A percentile compares a stretch with the other conserved stretches of the same genome.
Conservation (phyloP, 768 basidiomycete species). For the Glaciozyma antarctica region DNA sequence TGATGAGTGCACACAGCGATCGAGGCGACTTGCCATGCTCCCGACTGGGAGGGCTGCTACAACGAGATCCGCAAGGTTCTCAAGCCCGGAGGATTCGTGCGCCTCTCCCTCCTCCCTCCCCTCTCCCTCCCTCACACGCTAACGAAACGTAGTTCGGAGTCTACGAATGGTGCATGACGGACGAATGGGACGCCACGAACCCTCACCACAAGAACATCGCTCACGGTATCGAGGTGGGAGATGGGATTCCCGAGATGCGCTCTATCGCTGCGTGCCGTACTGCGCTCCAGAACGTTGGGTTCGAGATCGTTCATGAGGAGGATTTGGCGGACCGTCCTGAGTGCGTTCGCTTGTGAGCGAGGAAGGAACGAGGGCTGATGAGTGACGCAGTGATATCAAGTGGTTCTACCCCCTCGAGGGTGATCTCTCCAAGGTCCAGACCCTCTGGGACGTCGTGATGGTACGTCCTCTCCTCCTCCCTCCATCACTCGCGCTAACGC, state of each 20-base stretch:
- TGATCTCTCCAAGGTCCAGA: conserved; percentile 84
- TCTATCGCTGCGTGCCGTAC: conserved; percentile 57
- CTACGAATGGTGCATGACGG: conserved; percentile 99
- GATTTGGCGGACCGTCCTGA: conserved; percentile 82
- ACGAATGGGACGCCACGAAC: conserved; percentile 74
- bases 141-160: conserved; percentile 65
- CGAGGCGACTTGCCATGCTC: conserved; percentile 94
- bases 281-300: conserved; percentile 68
- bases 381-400: conserved; percentile 21
- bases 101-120: conserved; percentile 33
- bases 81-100: conserved; percentile 87
- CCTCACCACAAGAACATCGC: conserved; percentile 78
- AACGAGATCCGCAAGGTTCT: conserved; percentile 83
- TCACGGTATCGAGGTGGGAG: conserved; percentile 83
- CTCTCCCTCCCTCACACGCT: not conserved
- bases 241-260: conserved; percentile 97
- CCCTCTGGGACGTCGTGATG: conserved; percentile 77
- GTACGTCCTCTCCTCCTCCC: conserved; percentile 33
- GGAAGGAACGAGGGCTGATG: not conserved
- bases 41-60: conserved; percentile 91
- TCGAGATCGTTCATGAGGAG: conserved; percentile 80
- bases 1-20: conserved; percentile 70
- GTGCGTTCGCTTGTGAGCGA: conserved; percentile 7
- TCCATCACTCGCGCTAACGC: not conserved
- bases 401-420: conserved; percentile 99